Evolutionary conservation across 495 filamentous ascomycete species (phyloP), one percentile per base, ranked within the genome.

Genomic region (Elasticomyces elasticus): DNA sequence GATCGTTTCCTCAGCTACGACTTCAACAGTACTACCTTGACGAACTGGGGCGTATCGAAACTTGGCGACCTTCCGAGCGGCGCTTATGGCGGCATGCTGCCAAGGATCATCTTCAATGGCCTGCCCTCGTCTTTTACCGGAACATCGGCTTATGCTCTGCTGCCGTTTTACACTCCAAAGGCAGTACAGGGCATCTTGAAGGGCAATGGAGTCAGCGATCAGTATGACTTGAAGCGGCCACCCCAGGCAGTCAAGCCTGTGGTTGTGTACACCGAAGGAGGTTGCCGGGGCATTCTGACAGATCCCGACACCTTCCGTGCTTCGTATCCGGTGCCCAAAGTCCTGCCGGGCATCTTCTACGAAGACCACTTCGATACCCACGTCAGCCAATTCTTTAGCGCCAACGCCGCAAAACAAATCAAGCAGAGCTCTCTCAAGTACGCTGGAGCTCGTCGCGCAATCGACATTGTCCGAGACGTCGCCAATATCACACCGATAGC

Each of bases 181-280:
- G 67, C 68, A 27, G 65, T 58, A 24, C 80, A 79, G 64, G 78
- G 76, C 0, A 66, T 77, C 33, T 27, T 81, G 40, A 76, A 76
- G 64, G 70, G 73, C 63, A 80, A 80, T 58, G 71, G 65, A 37
- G 68, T 65, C 5, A 52, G 67, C 25, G 54, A 64, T 1, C 55
- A 68, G 48, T 72, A 72, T 50, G 68, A 72, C 49, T 23, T 66
- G 1, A 48, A 58, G 40, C 27, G 68, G 38, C 63, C 68, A 5
- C 48, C 59, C 11, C 69, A 52, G 37, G 64, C 55, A 25, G 52
- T 57, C 31, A 52, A 60, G 0, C 59, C 69, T 35, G 55, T 66
- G 45, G 64, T 64, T 42, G 60, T 72, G 37, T 63, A 69, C 40
- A 72, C 68, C 0, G 61, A 67, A n/a, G 67, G 62, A 51, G 69